These are phyloP conservation scores for Protomyces pachydermus DNA, from an alignment of 1,139 yeast species.

Conservation along the genomic window DNA sequence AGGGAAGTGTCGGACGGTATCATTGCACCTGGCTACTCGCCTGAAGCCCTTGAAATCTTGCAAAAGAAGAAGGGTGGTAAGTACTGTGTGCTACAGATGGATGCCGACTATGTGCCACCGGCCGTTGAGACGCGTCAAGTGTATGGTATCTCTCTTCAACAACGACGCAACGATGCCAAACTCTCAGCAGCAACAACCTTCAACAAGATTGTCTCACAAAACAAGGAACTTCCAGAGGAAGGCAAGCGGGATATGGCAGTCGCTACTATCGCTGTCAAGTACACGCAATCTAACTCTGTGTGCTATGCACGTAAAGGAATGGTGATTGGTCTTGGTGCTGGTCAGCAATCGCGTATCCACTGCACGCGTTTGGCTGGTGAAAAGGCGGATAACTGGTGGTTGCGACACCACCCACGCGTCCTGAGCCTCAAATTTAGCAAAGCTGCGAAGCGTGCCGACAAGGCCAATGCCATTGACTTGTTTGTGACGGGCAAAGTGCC, in stretches of 20 bases:
- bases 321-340: conserved; percentile 98
- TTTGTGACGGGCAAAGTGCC: conserved; percentile 90
- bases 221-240: conserved; percentile 83
- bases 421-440: conserved; percentile 93
- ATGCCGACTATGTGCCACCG: conserved; percentile 86
- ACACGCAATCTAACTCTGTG: conserved; percentile 96
- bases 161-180: conserved; percentile 95
- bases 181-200: conserved; percentile 72
- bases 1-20: conserved; percentile 98
- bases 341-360: conserved; percentile 98
- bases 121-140: conserved; percentile 85
- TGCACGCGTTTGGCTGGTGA: conserved; percentile 99
- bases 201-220: conserved; percentile 83
- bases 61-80: conserved; percentile 94
- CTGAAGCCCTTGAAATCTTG: conserved; percentile 83
- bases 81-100: conserved; percentile 88
- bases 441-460: conserved; percentile 97
- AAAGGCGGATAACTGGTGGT: conserved; percentile 99
- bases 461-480: conserved; percentile 94
- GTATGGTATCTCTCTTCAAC: conserved; percentile 89
- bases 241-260: conserved; percentile 90
- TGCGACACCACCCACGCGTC: conserved; percentile 95
- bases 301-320: conserved; percentile 98
- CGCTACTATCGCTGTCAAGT: conserved; percentile 93
- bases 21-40: conserved; percentile 93